Conservation (phyloP, 2,329 filamentous ascomycete species). For the Hysterium pulicare region DNA sequence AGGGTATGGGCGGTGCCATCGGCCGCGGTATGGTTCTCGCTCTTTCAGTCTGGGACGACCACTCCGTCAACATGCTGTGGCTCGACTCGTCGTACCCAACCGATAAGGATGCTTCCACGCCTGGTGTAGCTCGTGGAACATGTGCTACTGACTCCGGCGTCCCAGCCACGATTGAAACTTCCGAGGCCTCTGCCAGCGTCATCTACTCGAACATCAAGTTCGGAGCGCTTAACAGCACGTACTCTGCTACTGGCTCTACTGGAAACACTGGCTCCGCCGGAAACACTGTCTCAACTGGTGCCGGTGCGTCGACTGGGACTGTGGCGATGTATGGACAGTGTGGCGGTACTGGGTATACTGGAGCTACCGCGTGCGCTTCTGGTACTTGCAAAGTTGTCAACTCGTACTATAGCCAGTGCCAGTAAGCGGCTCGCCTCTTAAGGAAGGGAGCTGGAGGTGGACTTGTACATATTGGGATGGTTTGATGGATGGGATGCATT, state of each 20-base stretch:
- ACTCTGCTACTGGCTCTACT: conserved; percentile 3
- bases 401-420: conserved; percentile 42
- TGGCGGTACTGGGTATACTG: conserved; percentile 39
- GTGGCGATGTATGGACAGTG: conserved; percentile 36
- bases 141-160: conserved; percentile 16
- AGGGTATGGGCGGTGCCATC: conserved; percentile 51
- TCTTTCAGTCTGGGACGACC: conserved; percentile 59
- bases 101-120: conserved; percentile 10
- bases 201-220: conserved; percentile 25
- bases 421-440: neutral
- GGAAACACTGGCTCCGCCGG: neutral
- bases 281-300: neutral
- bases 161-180: conserved; percentile 13
- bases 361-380: conserved; percentile 31
- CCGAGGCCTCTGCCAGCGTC: conserved; percentile 11
- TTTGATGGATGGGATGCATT: no score
- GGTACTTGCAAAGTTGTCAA: conserved; percentile 37
- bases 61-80: conserved; percentile 66
- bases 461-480: no score
- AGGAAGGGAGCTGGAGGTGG: no score
- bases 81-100: conserved; percentile 62
- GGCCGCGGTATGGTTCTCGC: conserved; percentile 59
- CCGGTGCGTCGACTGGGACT: neutral
- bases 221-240: conserved; percentile 19
- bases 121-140: conserved; percentile 17